Base-by-base conservation (phyloP, 1,284 basidiomycete genomes). In the Marasmius tenuissimus region DNA sequence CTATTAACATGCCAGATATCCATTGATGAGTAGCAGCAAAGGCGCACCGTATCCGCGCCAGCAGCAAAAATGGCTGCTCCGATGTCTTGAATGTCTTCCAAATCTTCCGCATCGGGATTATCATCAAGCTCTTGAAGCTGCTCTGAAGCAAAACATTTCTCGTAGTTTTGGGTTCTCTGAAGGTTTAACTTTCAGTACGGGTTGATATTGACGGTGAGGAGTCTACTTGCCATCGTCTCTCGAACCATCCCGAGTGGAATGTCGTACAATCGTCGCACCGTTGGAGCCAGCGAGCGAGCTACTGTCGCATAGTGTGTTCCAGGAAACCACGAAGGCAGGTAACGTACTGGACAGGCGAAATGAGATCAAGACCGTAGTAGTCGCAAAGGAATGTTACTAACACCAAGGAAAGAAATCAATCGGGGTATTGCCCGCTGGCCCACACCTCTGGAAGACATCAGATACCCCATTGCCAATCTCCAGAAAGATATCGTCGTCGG, bases 251-350 rank as follows among this genome's bases (percentile, higher is more conserved):
- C 64, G 49, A 57, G 62, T 22, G 59, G 65, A 4, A 53, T 50
- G 33, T 61, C 55, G 50, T 59, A 57, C 18, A 64, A 49, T 58
- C 40, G 39, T 22, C 38, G 47, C 6, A 69, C 58, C 1, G 48
- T 55, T 6, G 20, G n/a, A 5, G 38, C 20, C 3, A 22, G 14
- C 5, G 52, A 42, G 7, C 67, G 60, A 7, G 71, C 70, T 47
- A 58, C 57, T 10, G 50, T 56, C 10, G 67, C 69, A 47, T 70
- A 71, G 61, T 66, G 64, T 37, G 67, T 65, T 3, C 68, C 69
- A 16, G 71, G 71, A 42, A 72, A 70, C 68, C 69, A 72, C 0
- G 66, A 66, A 9, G 69, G 70, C 11, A 69, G 61, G 53, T 69
- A 33, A 51, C 59, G 33, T 10, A 71, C 70, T 71, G 27, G 4